Evolutionary conservation across 2,329 filamentous ascomycete genomes (phyloP), one percentile per base, ranked within the genome.

Genomic region (Xylaria sp.): DNA sequence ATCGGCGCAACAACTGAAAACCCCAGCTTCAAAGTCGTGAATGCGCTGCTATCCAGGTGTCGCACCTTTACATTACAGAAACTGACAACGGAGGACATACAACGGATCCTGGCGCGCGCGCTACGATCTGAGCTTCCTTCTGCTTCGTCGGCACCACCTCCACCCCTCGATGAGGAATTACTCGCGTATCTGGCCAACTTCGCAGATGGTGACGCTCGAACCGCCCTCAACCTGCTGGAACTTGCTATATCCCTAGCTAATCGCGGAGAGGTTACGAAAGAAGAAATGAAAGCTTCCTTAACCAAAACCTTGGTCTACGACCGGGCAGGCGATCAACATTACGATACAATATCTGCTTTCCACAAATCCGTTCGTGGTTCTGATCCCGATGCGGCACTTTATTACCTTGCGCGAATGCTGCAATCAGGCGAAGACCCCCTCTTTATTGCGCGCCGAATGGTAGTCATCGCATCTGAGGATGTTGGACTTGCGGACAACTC

Each of bases 1-100:
- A 95, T 98, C 64, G 95, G 94, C 11, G 95, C 95, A 6, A 99
- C 95, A 3, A 99, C 95, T 0, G 95, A 99, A 77, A 99, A 99
- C 69, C 95, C 95, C 0, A 94, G 90, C 3, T 98, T 98, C 82
- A 94, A 96, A 72, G 88, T 99, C 43, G 91, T 95, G 70, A 89
- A 87, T 67, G 94, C 95, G 1, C 82, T 99, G 57, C 82, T 98
- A 2, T 96, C 92, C 23, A 86, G 95, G 49, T 98, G 94, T 77
- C 86, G 95, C 28, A 96, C 92, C 0, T 98, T 99, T 70, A 96
- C 92, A 0, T 80, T 99, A 9, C 81, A 88, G 47, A 89, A 93
- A 68, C 84, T 99, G 45, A 84, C 85, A 0, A 85, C 89, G 25
- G 85, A 89, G 2, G 86, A 96, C 76, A 83, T 98, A 4, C 80